Evolutionary conservation across 805 yeast genomes (phyloP), one percentile per base, ranked within the genome.

Genomic region (Suhomyces tanzawaensis): DNA sequence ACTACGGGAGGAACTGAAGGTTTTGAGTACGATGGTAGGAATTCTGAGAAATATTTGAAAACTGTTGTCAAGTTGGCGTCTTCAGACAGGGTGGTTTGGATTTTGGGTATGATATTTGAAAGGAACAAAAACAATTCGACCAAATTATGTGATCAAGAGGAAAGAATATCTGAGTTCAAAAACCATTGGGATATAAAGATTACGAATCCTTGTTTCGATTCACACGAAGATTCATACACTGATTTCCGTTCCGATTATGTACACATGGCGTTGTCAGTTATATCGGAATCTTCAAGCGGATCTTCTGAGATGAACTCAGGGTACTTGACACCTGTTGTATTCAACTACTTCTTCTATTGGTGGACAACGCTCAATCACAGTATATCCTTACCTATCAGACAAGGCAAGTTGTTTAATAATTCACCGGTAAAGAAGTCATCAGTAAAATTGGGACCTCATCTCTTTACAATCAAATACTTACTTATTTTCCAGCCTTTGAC

Each of bases 241-340:
- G 88, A 83, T 0, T 93, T 81, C 66, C 66, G 98, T 54, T 84
- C 95, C 45, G 82, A 88, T 39, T 90, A 78, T 54, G 69, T 91
- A 8, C 96, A 88, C 54, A 42, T 69, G 47, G 67, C 72, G 4
- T 49, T 69, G 5, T 53, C 69, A 0, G 74, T 69, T 5, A 53
- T 53, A 7, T 65, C 72, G 1, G 55, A 53, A 13, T 55, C 71
- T 0, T 29, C 47, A 4, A 45, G 47, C 4, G 66, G 66, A 0
- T 56, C 58, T 32, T 52, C 62, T 8, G n/a, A n/a, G n/a, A 55
- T 55, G 39, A 69, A 68, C 43, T 52, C 62, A 4, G 62, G 62
- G 1, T 65, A 66, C 41, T 49, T 69, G 13, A 59, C 73, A 1
- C 75, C 75, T 0, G 44, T 65, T 26, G 53, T 67, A 1, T 56